Evolutionary conservation across 805 yeast species (phyloP).

Genomic region (Ogataea degrootiae): DNA sequence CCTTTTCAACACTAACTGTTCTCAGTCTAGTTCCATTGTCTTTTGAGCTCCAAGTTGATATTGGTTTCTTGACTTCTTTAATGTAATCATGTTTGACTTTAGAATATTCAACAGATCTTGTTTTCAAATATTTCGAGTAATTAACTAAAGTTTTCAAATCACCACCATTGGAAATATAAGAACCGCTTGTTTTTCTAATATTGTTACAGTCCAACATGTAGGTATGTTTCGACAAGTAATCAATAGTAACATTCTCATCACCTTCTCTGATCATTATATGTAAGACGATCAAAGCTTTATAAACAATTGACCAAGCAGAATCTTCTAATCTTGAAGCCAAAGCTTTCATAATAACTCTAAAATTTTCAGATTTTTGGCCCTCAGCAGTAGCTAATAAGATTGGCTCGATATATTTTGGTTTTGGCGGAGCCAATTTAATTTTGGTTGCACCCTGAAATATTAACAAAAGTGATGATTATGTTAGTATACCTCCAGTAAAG

Average conservation of each 20-base stretch:
- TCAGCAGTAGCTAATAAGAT: constrained; percentile 66
- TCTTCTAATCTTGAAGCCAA: constrained; percentile 63
- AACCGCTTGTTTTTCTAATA: constrained; percentile 24
- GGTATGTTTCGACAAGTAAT: constrained; percentile 58
- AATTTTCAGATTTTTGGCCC: constrained; percentile 45
- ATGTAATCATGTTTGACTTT: constrained; percentile 70
- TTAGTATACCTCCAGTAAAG: neutral
- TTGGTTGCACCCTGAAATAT: constrained; percentile 58
- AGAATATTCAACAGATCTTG: constrained; percentile 67
- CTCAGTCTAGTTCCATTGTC: constrained; percentile 58
- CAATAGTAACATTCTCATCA: constrained; percentile 66
- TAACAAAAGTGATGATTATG: neutral
- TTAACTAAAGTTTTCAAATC: constrained; percentile 56
- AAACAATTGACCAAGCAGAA: constrained; percentile 87
- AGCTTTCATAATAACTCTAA: constrained; percentile 64
- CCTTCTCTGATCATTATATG: constrained; percentile 95
- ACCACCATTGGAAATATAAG: constrained; percentile 32
- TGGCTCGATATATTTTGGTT: constrained; percentile 93
- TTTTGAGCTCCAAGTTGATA: constrained; percentile 31
- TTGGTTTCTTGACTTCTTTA: constrained; percentile 47
- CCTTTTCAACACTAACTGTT: constrained; percentile 63
- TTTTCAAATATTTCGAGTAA: constrained; percentile 66
- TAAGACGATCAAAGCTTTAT: constrained; percentile 75
- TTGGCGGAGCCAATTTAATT: constrained; percentile 91
- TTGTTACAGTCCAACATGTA: constrained; percentile 54